Evolutionary conservation across 441 rosid genomes (phyloP).

Genomic region (Aquilaria agallochum): DNA sequence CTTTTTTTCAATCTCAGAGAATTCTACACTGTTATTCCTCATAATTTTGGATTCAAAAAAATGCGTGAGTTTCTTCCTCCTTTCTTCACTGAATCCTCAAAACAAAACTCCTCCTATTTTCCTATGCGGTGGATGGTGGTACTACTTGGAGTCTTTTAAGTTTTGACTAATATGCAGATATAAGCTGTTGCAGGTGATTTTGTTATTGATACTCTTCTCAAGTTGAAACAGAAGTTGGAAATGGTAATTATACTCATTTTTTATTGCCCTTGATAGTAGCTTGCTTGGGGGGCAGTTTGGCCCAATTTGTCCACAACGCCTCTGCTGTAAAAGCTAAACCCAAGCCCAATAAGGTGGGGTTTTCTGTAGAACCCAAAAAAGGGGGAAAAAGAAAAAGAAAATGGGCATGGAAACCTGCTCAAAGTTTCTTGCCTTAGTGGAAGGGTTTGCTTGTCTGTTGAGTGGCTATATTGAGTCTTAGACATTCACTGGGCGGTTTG

Average conservation of each 20-base stretch:
- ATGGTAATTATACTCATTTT: constrained; percentile 46
- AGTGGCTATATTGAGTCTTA: background rate
- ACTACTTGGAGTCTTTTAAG: background rate
- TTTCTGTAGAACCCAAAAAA: no score
- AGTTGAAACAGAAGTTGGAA: constrained; percentile 79
- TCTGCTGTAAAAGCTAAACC: no score
- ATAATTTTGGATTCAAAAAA: constrained; percentile 85
- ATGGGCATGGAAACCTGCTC: constrained; percentile 4
- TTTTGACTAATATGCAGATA: constrained; percentile 12
- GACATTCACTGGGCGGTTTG: background rate
- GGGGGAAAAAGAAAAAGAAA: no score
- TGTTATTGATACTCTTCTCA: constrained; percentile 81
- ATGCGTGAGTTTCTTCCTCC: constrained; percentile 54
- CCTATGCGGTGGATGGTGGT: no score
- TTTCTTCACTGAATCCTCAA: constrained; percentile 2
- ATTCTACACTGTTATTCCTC: constrained; percentile 88
- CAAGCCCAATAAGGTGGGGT: no score
- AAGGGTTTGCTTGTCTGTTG: background rate
- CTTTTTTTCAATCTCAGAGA: constrained; percentile 46
- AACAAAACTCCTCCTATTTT: background rate
- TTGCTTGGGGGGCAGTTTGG: no score
- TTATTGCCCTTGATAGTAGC: background rate
- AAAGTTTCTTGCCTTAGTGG: constrained; percentile 13
- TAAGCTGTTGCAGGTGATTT: constrained; percentile 67
- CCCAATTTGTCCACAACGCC: no score